phyloP scores from a whole-genome alignment of 2,329 filamentous ascomycete genomes.

The Aspergillus sp. region DNA sequence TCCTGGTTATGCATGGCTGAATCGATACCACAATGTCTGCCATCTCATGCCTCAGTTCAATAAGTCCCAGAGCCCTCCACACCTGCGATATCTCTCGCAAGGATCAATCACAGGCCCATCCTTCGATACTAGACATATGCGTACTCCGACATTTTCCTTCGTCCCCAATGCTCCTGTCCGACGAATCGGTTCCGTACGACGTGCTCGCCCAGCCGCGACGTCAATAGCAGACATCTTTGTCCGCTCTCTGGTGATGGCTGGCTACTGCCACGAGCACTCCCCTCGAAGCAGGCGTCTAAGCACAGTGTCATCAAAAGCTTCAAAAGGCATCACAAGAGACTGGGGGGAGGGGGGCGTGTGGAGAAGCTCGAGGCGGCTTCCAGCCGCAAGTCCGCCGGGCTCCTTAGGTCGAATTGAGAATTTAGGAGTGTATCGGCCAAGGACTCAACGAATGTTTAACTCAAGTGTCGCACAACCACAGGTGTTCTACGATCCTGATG shows the following conservation, averaged over 20 bases:
- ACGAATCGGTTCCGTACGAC: constrained; percentile 28
- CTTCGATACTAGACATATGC: constrained; percentile 29
- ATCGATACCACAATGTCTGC: constrained; percentile 58
- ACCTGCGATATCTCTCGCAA: constrained; percentile 50
- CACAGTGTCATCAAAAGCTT: constrained; percentile 20
- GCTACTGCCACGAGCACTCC: constrained; percentile 52
- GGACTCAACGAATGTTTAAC: constrained; percentile 28
- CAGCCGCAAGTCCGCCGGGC: constrained; percentile 19
- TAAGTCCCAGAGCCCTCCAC: constrained; percentile 53
- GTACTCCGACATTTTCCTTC: constrained; percentile 26
- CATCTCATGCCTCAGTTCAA: constrained; percentile 64
- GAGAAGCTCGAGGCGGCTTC: constrained; percentile 15
- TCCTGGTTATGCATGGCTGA: constrained; percentile 35
- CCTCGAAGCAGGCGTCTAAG: constrained; percentile 32
- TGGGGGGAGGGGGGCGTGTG: constrained; percentile 19
- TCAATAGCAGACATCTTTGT: constrained; percentile 55
- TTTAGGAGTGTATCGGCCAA: constrained; percentile 20
- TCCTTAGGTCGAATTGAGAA: constrained; percentile 16
- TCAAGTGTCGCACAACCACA: constrained; percentile 24
- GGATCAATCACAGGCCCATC: constrained; percentile 30
- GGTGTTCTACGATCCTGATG: constrained; percentile 21
- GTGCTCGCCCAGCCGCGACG: constrained; percentile 29
- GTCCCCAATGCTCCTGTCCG: constrained; percentile 26
- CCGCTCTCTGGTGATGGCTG: constrained; percentile 52
- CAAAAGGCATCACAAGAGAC: constrained; percentile 20